Base-by-base conservation (phyloP, 1,284 basidiomycete genomes). In the Binderoboletus segoi region DNA sequence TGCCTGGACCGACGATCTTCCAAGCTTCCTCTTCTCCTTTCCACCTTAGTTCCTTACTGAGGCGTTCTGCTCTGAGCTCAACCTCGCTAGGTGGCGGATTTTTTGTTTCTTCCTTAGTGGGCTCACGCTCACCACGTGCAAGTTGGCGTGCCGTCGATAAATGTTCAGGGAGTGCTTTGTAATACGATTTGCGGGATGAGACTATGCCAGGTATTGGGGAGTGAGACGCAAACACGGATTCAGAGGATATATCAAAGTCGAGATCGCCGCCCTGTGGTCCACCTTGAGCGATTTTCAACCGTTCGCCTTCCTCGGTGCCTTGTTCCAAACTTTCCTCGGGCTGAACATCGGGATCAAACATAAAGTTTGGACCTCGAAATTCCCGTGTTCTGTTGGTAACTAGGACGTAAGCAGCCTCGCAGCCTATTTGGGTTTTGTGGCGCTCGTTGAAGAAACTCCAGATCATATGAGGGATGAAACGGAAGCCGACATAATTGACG, bases 391-490 rank as follows among this genome's bases (percentile, higher is more conserved):
- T 68, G 23, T 79, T 80, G 69, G 83, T 80, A 58, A 96, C 83
- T 53, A 98, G 79, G 26, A 80, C 78, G 67, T 93, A 88, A 0
- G 88, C 95, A 11, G 89, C 89, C 63, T 97, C 88, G 18, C 90
- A 91, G 40, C 96, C 96, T 20, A 83, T 75, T 5, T 76, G 81
- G 8, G 93, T 93, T 63, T 89, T 86, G 53, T 85, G 75, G n/a
- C 94, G 86, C 69, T 92, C 88, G 67, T 94, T 95, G 80, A 98
- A 98, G 75, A 94, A 96, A 64, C 89, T 89, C 81, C 85, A 88
- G 54, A 98, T 84, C 89, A 97, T 96, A 61, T 84, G 75, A 6
- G 96, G 95, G 59, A 98, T 88, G 67, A 94, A 92, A 40, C 80
- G 81, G 73, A 97, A 85, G 16, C 96, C 96, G 54, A 98, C 83